Evolutionary conservation across 2,329 filamentous ascomycete genomes (phyloP), one percentile per base, ranked within the genome.

Genomic region (Rhynchosporium agropyri): DNA sequence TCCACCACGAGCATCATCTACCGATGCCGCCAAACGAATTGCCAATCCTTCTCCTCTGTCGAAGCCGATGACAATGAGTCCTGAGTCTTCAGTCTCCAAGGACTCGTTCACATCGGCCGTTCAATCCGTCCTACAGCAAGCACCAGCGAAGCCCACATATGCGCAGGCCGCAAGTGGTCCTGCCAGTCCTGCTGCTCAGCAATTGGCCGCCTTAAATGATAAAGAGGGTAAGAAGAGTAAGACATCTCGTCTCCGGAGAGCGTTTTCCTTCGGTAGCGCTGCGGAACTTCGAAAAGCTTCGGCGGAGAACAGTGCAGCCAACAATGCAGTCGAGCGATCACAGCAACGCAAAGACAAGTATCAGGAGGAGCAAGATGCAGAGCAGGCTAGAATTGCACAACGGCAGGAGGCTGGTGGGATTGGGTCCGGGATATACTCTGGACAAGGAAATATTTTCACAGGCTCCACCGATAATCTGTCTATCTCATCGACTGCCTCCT

Each of bases 221-320:
- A 94, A 90, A 74, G 91, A 91, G 60, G 80, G 81, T 33, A 90
- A 86, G 74, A 92, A 92, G 74, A 92, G 88, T 78, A 97, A 97
- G 78, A 91, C 89, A 2, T 93, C 90, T 20, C 84, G 93, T 68
- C 81, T 99, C 64, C 87, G 95, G 61, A 85, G 95, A 70, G 95
- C 95, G 0, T 97, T 99, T 72, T 99, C 95, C 0, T 99, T 99
- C 77, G 93, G 95, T 56, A 98, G 94, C 75, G 91, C 93, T 48
- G 91, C 94, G 8, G 95, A 99, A 74, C 86, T 99, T 54, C 85
- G 89, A 66, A 89, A 89, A 73, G 89, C 88, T 12, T 88, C 87
- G 10, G 87, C 84, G 4, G 84, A 88, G 69, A 88, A 89, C 54
- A 85, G 80, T 49, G 70, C 75, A 38, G 68, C 71, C 26, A 73